Conservation (phyloP, 768 basidiomycete species). For the Xerocomellus intermedius region DNA sequence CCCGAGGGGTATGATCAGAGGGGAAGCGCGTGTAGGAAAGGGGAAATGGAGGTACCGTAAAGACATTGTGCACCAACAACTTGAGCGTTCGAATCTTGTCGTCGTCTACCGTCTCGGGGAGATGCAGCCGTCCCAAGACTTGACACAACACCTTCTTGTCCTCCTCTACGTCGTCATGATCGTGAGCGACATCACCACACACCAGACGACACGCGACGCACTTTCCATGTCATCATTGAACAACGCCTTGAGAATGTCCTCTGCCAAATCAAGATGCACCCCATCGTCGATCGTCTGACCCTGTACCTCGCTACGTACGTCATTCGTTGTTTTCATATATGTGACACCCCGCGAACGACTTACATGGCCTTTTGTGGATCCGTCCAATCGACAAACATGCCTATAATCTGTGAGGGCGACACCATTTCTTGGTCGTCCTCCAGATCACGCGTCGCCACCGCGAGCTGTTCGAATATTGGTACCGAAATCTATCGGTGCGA, state of each 20-base stretch:
- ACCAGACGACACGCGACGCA: conserved; percentile 33
- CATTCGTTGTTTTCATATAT: neutral
- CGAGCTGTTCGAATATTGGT: conserved; percentile 60
- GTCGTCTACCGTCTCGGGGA: conserved; percentile 72
- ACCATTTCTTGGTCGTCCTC: conserved; percentile 78
- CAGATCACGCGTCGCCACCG: conserved; percentile 55
- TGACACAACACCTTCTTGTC: conserved; percentile 64
- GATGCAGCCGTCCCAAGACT: conserved; percentile 56
- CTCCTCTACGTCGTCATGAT: conserved; percentile 41
- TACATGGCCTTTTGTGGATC: conserved; percentile 72
- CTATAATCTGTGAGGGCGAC: conserved; percentile 64
- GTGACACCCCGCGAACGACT: conserved; percentile 27
- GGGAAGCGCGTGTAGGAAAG: too few species aligned
- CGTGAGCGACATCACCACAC: neutral
- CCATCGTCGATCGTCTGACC: conserved; percentile 38
- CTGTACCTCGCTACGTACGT: conserved; percentile 37
- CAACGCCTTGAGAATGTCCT: conserved; percentile 47
- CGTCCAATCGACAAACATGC: conserved; percentile 88
- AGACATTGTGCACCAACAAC: conserved; percentile 50
- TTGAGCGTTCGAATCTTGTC: conserved; percentile 63
- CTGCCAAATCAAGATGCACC: conserved; percentile 57
- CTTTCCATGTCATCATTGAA: conserved; percentile 52
- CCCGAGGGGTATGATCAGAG: too few species aligned
- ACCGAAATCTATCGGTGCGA: conserved; percentile 58
- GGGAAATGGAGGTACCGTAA: conserved; percentile 4